phyloP scores from a whole-genome alignment of 2,329 filamentous ascomycete genomes.

The Aspergillus unguis region DNA sequence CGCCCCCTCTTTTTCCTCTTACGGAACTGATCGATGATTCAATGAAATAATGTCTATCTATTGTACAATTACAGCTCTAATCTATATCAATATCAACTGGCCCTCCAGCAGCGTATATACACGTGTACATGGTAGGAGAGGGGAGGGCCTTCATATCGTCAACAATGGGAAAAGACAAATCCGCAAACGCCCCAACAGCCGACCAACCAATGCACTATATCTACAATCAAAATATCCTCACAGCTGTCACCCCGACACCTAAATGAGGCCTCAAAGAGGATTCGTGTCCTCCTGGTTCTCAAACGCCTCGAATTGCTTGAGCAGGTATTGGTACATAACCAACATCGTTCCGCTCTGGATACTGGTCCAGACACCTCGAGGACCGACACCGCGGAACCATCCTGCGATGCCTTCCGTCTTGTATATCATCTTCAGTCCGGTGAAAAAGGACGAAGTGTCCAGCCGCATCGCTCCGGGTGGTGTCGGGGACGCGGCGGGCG shows the following conservation, averaged over 20 bases:
- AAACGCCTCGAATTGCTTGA: constrained; percentile 69
- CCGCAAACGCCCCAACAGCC: constrained; percentile 13
- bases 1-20: constrained; percentile 8
- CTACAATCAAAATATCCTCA: constrained; percentile 13
- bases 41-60: background rate
- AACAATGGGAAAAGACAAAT: constrained; percentile 11
- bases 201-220: constrained; percentile 25
- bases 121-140: constrained; percentile 4
- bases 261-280: constrained; percentile 14
- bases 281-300: constrained; percentile 26
- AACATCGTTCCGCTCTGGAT: constrained; percentile 97
- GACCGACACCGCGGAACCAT: constrained; percentile 93
- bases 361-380: constrained; percentile 92
- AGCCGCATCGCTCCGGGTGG: constrained; percentile 75
- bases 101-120: constrained; percentile 4
- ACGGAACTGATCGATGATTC: background rate
- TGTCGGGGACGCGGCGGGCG: constrained; percentile 77
- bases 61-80: constrained; percentile 10
- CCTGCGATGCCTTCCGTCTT: constrained; percentile 81
- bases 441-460: constrained; percentile 84
- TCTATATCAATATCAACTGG: constrained; percentile 1
- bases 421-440: constrained; percentile 82
- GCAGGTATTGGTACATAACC: constrained; percentile 84
- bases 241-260: constrained; percentile 1
- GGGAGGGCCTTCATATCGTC: constrained; percentile 10